These are phyloP conservation scores for Zymoseptoria tritici DNA, from an alignment of 2,329 filamentous ascomycete genomes.

Conservation along the genomic window DNA sequence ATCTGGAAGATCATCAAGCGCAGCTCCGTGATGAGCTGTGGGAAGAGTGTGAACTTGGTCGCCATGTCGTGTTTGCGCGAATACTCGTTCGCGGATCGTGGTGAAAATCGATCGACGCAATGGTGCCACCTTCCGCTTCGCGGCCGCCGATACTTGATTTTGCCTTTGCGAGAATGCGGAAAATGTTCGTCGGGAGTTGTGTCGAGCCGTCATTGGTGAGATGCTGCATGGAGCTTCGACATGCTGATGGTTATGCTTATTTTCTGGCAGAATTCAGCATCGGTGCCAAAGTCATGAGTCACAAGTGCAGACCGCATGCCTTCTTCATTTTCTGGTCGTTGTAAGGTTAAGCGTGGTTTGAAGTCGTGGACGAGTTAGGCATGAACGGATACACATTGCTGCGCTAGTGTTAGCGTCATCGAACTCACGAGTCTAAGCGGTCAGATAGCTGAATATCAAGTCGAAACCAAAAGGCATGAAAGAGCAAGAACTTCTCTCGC, in stretches of 20 bases:
- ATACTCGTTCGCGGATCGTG: no score
- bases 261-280: not conserved
- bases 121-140: no score
- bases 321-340: not conserved
- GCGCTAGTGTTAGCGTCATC: not conserved
- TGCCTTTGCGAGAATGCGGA: not conserved
- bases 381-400: not conserved
- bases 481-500: no score
- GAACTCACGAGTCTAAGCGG: not conserved
- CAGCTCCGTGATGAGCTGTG: constrained; percentile 2
- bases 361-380: not conserved
- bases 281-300: not conserved
- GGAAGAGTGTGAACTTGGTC: constrained; percentile 2
- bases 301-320: not conserved
- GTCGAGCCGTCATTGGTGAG: not conserved
- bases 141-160: no score
- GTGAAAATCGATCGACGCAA: no score
- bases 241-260: not conserved
- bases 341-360: not conserved
- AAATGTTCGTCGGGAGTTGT: no score
- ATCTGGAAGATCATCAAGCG: not conserved
- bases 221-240: not conserved
- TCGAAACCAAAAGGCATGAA: not conserved
- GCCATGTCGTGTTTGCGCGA: not conserved
- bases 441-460: not conserved